Conservation (phyloP, 2,329 filamentous ascomycete species). For the Alternaria triticimaculans region DNA sequence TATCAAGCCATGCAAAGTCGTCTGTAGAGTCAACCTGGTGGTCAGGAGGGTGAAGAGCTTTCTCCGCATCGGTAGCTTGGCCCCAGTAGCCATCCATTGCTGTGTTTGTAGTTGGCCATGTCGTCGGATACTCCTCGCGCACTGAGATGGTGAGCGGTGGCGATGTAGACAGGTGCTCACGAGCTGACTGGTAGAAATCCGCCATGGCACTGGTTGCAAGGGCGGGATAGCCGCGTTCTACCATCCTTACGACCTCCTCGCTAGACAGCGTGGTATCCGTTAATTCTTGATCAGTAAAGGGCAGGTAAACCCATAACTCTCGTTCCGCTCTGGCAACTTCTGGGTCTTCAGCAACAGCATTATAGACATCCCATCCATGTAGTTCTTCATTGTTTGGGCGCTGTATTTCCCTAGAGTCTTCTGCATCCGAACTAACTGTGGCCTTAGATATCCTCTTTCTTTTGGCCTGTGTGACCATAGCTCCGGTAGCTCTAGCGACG, state of each 20-base stretch:
- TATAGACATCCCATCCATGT: not conserved
- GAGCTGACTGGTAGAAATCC: not conserved
- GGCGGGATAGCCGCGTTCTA: not conserved
- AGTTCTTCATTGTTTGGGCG: not conserved
- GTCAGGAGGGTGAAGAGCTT: not conserved
- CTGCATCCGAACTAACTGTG: not conserved
- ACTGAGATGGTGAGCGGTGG: not conserved
- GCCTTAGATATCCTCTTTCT: not conserved
- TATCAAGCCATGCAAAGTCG: not conserved
- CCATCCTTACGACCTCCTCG: not conserved
- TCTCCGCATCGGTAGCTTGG: not conserved
- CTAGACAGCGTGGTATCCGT: not conserved
- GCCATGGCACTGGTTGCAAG: not conserved
- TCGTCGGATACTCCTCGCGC: not conserved
- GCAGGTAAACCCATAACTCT: not conserved
- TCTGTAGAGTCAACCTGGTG: not conserved
- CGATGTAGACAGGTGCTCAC: not conserved
- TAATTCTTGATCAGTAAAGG: not conserved
- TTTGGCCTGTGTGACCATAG: not conserved
- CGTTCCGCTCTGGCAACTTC: not conserved
- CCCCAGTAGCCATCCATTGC: not conserved
- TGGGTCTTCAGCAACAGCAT: not conserved
- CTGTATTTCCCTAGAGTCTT: not conserved
- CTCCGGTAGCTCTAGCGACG: not conserved
- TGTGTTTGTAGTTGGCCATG: not conserved